Conservation (phyloP, 1,284 basidiomycete genomes). For the Vanrija sp. region DNA sequence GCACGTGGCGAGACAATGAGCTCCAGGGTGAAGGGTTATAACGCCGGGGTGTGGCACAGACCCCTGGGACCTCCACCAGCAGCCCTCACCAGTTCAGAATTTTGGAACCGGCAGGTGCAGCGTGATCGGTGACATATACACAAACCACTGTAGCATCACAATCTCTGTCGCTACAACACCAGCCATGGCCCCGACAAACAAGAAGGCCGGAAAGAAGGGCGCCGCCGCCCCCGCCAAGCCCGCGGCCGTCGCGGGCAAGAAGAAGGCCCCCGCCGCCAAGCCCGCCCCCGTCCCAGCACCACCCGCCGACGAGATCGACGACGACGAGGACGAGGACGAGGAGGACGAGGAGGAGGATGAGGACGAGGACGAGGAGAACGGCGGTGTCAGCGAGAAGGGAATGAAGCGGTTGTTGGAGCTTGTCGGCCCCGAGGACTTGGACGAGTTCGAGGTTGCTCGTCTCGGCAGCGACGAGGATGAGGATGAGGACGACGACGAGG, state of each 20-base stretch:
- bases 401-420: slow-evolving; percentile 63
- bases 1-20: not conserved
- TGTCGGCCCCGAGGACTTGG: slow-evolving; percentile 54
- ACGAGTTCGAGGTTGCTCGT: slow-evolving; percentile 35
- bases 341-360: slow-evolving; percentile 33
- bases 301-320: slow-evolving; percentile 5
- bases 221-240: too few species aligned
- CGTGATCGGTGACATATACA: too few species aligned
- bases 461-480: slow-evolving; percentile 25
- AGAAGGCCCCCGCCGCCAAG: slow-evolving; percentile 5
- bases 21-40: too few species aligned
- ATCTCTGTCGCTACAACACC: slow-evolving; percentile 2
- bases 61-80: not conserved
- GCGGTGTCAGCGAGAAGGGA: slow-evolving; percentile 79
- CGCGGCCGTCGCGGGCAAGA: slow-evolving; percentile 4
- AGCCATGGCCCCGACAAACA: slow-evolving; percentile 37
- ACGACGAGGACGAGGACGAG: slow-evolving; percentile 20
- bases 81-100: slow-evolving; percentile 2
- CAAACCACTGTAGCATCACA: not conserved
- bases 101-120: slow-evolving; percentile 4
- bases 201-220: slow-evolving; percentile 24
- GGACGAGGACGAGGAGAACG: slow-evolving; percentile 72
- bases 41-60: too few species aligned
- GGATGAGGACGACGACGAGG: slow-evolving; percentile 59
- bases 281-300: slow-evolving; percentile 9